A percentile compares a stretch with the other conserved stretches of the same genome.
Conservation (phyloP, 106 monocot species). For the Vanilla planifolia region DNA sequence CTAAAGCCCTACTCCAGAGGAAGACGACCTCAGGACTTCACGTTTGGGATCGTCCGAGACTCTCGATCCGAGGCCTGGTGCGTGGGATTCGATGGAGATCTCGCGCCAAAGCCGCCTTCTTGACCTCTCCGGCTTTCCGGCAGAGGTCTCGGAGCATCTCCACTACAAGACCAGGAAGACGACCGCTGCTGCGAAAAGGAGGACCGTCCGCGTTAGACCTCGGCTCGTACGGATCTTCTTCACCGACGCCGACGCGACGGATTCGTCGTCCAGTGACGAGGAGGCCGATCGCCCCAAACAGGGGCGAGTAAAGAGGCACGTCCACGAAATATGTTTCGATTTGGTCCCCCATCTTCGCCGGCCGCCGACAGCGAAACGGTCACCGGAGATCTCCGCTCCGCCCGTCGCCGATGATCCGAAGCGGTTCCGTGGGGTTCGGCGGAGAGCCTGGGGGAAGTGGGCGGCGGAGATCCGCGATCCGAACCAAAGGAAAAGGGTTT, state of each 20-base stretch:
- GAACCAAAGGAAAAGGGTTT: not conserved
- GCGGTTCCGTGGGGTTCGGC: constrained; percentile 12
- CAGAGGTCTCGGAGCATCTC: not conserved
- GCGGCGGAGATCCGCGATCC: constrained; percentile 48
- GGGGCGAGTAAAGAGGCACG: constrained; percentile 9
- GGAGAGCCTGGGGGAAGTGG: constrained; percentile 31
- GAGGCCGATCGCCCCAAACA: not conserved
- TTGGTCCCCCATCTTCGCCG: not conserved
- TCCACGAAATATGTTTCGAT: constrained; percentile 6
- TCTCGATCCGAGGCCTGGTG: not conserved
- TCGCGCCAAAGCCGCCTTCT: not conserved
- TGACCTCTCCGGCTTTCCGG: not conserved
- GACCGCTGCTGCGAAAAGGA: not conserved
- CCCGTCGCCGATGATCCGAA: not conserved
- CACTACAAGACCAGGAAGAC: not conserved
- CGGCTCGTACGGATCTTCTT: constrained; percentile 14
- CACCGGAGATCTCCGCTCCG: not conserved
- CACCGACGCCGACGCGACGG: constrained; percentile 15
- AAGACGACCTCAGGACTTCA: too few relatives aligned
- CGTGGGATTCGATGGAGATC: constrained; percentile 4
- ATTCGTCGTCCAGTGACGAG: constrained; percentile 8
- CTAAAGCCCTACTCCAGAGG: too few relatives aligned
- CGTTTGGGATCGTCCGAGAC: too few relatives aligned
- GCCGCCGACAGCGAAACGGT: not conserved
- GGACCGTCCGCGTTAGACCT: not conserved